phyloP scores from a whole-genome alignment of 768 basidiomycete species.

The Cantharellus cinnabarinus region DNA sequence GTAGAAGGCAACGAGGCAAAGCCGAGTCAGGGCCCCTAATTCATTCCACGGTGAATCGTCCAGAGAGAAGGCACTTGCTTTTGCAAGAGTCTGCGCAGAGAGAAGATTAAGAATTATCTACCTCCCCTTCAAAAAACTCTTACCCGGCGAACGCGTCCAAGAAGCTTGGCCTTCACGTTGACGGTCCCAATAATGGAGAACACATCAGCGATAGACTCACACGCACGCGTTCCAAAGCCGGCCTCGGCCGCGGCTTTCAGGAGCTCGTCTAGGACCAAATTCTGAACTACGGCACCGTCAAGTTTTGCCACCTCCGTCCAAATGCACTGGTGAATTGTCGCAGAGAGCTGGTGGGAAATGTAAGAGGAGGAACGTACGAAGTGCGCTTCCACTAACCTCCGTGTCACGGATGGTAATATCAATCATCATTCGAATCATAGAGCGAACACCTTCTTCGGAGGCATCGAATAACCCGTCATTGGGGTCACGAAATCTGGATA shows the following conservation, averaged over 20 bases:
- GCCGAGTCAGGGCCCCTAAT: constrained; percentile 56
- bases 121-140: constrained; percentile 8
- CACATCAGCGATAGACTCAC: constrained; percentile 55
- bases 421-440: constrained; percentile 60
- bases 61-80: not conserved
- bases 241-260: constrained; percentile 68
- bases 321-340: constrained; percentile 47
- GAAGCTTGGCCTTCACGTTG: constrained; percentile 54
- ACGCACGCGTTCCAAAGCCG: constrained; percentile 52
- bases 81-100: not conserved
- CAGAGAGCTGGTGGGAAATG: constrained; percentile 29
- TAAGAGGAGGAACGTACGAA: not conserved
- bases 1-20: constrained; percentile 53
- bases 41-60: constrained; percentile 55
- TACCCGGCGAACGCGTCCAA: constrained; percentile 63
- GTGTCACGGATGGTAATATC: constrained; percentile 51
- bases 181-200: constrained; percentile 57
- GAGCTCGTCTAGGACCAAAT: constrained; percentile 60
- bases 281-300: constrained; percentile 36
- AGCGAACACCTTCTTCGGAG: constrained; percentile 54
- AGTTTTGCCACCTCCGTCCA: constrained; percentile 61
- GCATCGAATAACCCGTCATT: constrained; percentile 46
- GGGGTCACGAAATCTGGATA: constrained; percentile 49
- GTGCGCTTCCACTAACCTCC: constrained; percentile 28
- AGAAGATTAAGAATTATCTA: not conserved